These are phyloP conservation scores for Kluyveromyces nonfermentans DNA, from an alignment of 805 yeast genomes.

Conservation along the genomic window DNA sequence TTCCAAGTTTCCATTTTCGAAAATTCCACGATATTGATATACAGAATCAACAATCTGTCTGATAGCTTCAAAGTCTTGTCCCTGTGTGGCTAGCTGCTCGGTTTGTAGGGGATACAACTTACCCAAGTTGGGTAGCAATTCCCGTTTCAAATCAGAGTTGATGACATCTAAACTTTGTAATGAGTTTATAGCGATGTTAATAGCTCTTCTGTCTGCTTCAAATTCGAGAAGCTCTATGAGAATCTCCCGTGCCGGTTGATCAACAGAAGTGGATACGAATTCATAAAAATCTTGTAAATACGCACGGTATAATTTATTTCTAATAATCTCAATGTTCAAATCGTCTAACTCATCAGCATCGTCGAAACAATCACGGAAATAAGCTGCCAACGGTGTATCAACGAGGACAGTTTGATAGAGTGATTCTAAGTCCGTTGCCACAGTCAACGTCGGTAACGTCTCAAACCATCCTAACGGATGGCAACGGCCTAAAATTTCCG, in stretches of 20 bases:
- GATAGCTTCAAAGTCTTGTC: constrained; percentile 72
- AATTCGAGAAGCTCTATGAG: constrained; percentile 72
- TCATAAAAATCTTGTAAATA: constrained; percentile 78
- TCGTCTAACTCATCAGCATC: constrained; percentile 86
- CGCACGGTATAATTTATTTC: constrained; percentile 87
- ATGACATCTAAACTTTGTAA: constrained; percentile 34
- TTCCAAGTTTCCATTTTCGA: constrained; percentile 59
- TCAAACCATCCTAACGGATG: constrained; percentile 99
- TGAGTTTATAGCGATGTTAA: constrained; percentile 86
- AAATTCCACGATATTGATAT: constrained; percentile 53
- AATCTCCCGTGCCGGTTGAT: constrained; percentile 69
- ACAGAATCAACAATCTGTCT: constrained; percentile 53
- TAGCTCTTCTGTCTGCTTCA: constrained; percentile 92
- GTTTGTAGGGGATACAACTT: constrained; percentile 62
- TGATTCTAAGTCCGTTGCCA: constrained; percentile 92
- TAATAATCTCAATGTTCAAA: constrained; percentile 85
- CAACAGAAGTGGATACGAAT: constrained; percentile 53
- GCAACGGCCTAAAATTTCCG: constrained; percentile 81
- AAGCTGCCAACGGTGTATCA: constrained; percentile 96
- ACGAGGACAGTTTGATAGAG: constrained; percentile 84
- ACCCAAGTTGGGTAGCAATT: constrained; percentile 78
- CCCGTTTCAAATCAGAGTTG: constrained; percentile 66
- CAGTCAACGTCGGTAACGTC: constrained; percentile 87
- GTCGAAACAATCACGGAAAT: constrained; percentile 82
- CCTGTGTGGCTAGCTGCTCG: constrained; percentile 59